Conservation (phyloP, 768 basidiomycete genomes). For the Hericium coralloides region DNA sequence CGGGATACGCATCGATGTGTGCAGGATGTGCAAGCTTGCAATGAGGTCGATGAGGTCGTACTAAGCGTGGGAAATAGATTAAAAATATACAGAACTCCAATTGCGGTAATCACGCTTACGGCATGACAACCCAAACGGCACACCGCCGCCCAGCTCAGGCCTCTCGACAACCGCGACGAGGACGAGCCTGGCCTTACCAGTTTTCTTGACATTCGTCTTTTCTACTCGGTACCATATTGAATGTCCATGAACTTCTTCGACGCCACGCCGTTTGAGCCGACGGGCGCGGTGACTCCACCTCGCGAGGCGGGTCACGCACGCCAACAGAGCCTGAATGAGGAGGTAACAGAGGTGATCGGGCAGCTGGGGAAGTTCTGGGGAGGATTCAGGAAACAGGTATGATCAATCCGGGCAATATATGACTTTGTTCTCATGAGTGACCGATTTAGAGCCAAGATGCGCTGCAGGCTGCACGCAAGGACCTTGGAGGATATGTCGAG, state of each 20-base stretch:
- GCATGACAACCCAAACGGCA: too few relatives aligned
- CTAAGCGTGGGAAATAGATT: too few relatives aligned
- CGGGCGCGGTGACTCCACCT: constrained; percentile 9
- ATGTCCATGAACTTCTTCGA: constrained; percentile 16
- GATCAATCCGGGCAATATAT: constrained; percentile 12
- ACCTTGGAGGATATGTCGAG: constrained; percentile 60
- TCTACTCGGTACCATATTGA: too few relatives aligned
- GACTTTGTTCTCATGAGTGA: not conserved
- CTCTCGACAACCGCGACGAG: too few relatives aligned
- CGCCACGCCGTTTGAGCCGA: not conserved
- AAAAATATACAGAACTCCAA: too few relatives aligned
- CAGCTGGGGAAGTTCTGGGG: constrained; percentile 86
- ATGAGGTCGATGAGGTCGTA: too few relatives aligned
- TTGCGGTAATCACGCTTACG: too few relatives aligned
- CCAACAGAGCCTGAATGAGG: constrained; percentile 65
- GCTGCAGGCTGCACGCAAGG: constrained; percentile 61
- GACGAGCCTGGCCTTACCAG: too few relatives aligned
- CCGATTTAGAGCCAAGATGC: constrained; percentile 54
- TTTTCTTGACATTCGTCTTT: too few relatives aligned
- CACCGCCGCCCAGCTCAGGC: too few relatives aligned
- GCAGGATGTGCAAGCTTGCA: too few relatives aligned
- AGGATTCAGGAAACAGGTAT: constrained; percentile 80
- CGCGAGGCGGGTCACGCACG: constrained; percentile 26
- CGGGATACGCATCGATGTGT: too few relatives aligned
- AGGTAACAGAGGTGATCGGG: constrained; percentile 84